Evolutionary conservation across 176 grass and related monocot genomes (phyloP), one percentile per base, ranked within the genome.

Genomic region (Oryza nivara): DNA sequence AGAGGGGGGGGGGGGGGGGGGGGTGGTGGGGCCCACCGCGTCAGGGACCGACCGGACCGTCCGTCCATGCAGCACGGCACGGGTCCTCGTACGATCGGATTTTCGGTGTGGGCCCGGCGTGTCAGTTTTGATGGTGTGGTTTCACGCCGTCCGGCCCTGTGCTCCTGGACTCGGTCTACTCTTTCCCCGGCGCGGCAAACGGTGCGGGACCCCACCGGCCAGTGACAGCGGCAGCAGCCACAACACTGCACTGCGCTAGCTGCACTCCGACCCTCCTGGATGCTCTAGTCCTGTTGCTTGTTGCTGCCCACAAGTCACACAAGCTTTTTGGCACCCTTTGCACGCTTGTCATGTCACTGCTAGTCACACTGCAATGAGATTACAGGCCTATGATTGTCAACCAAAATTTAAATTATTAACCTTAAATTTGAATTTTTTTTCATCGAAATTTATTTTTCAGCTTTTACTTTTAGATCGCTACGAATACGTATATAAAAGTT

Each of bases 11-110:
- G 0, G 19, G 44, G 25, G 12, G 19, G 44, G 25, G 20, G 3
- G 0, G 19, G 44, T 16, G 12, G 3, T 3, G 46, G 52, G 86
- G 68, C 8, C 86, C 80, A 66, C 22, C n/a, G 7, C 20, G 32
- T 35, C 77, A 85, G 88, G 64, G 82, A 61, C 48, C 63, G 20
- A 23, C 20, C 20, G 58, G 20, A 23, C 20, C 20, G 58, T 63
- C 58, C 58, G 4, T 63, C 76, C 47, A 81, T 30, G 28, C 28
- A 30, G 28, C 28, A 30, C 28, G 28, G 82, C 77, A 82, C 86
- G 72, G 78, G 79, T 82, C 66, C 86, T 88, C 86, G 86, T 71
- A 88, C 79, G 64, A 20, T 75, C 56, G 51, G 77, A 70, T 65
- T 63, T 85, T 15, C 34, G 20, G 2, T 49, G 79, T 12, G 14